Conservation (phyloP, 768 basidiomycete genomes). For the Russula foetens region DNA sequence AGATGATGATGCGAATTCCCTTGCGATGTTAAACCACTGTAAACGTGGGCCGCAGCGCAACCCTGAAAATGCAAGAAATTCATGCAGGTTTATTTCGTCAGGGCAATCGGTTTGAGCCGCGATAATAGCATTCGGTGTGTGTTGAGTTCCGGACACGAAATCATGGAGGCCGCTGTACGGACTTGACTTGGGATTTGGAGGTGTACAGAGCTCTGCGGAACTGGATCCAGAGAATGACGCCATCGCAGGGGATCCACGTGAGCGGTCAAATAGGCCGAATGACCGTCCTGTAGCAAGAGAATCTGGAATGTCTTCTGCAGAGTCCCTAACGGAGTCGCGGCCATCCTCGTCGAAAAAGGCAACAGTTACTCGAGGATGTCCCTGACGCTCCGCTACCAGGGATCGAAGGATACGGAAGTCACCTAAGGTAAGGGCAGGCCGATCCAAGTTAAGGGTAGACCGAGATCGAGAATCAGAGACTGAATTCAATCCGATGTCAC, state of each 20-base stretch:
- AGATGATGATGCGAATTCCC: slow-evolving; percentile 33
- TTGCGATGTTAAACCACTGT: slow-evolving; percentile 45
- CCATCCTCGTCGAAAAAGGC: not conserved
- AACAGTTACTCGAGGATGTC: not conserved
- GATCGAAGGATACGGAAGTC: not conserved
- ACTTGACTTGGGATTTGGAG: not conserved
- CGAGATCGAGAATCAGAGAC: not conserved
- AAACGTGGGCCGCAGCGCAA: slow-evolving; percentile 37
- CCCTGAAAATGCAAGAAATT: slow-evolving; percentile 37
- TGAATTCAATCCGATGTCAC: not conserved
- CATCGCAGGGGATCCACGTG: not conserved
- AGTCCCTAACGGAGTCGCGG: too few species aligned
- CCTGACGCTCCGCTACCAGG: not conserved
- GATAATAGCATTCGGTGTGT: slow-evolving; percentile 35
- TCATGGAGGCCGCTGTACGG: not conserved
- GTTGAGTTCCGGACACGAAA: not conserved
- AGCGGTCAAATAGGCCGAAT: not conserved
- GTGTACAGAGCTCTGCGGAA: not conserved
- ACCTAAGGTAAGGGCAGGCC: not conserved
- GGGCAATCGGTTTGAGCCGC: slow-evolving; percentile 36
- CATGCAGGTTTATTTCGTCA: slow-evolving; percentile 34
- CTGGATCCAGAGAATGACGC: not conserved
- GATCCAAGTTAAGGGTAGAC: too few species aligned
- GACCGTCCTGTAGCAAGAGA: not conserved
- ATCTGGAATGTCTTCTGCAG: not conserved